Evolutionary conservation across 2,329 filamentous ascomycete genomes (phyloP), one percentile per base, ranked within the genome.

Genomic region (Aspergillus proliferans): DNA sequence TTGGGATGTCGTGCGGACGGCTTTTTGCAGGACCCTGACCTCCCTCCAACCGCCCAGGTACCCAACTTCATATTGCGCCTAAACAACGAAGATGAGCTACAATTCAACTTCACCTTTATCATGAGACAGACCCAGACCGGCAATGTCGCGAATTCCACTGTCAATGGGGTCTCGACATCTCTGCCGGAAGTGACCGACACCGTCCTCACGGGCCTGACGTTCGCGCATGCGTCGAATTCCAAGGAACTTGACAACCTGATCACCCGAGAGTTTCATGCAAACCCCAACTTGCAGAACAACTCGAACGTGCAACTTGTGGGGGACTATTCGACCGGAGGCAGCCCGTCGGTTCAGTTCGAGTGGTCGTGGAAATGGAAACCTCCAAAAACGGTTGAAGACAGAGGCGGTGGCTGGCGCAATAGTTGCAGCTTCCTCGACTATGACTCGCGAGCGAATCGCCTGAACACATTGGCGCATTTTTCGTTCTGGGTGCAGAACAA

Each of bases 291-390:
- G 48, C 93, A 98, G 75, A 97, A 95, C 67, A 97, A 96, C 65
- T 81, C 90, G 47, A 97, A 97, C 65, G 93, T 98, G 36, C 87
- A 94, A 62, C 78, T 97, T 41, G 85, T 98, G n/a, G 93, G 93
- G 3, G 90, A 95, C 67, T 96, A 87, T 65, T 80, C 82, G 2
- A 98, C 93, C 0, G 83, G 80, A 28, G 91, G 92, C n/a, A 88
- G 77, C 61, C 76, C 86, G 6, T 92, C 88, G 1, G 85, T 95
- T 26, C 84, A 89, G 30, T 96, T 96, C 65, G 86, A 92, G 56
- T 98, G 92, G 90, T 85, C 86, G 6, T 98, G 93, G 93, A 93
- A 86, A 75, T 98, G 92, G 90, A 89, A 87, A 65, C 88, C 93
- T 7, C 93, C 93, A 34, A 95, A 89, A 75, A 63, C 74, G 12